phyloP scores from a whole-genome alignment of 257 asterid species.

The Salvia hispanica region DNA sequence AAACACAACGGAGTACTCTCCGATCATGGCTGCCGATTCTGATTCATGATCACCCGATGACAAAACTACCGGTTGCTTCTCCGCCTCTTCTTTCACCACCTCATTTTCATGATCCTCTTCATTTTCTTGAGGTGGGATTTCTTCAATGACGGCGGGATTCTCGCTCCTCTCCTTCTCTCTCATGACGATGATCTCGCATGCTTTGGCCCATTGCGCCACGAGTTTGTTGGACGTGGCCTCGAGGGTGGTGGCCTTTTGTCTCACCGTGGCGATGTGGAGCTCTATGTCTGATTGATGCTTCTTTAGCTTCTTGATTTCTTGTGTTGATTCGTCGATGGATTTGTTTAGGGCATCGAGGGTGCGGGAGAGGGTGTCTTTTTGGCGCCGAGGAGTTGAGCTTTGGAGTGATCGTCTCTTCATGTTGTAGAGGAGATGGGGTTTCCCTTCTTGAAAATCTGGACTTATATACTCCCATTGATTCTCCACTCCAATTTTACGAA shows the following conservation, averaged over 20 bases:
- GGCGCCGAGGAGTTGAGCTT: not conserved
- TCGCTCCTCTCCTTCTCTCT: too few species aligned
- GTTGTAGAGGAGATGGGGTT: constrained; percentile 43
- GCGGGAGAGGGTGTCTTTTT: not conserved
- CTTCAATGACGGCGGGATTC: too few species aligned
- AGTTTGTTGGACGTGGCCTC: constrained; percentile 25
- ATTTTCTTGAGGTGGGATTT: too few species aligned
- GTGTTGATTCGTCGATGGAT: constrained; percentile 22
- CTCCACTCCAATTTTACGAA: constrained; percentile 55
- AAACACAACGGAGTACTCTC: constrained; percentile 16
- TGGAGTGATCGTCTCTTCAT: constrained; percentile 43
- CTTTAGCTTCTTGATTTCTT: constrained; percentile 43
- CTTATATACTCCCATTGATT: constrained; percentile 60
- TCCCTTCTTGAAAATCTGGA: constrained; percentile 52
- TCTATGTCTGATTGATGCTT: constrained; percentile 35
- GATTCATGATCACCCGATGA: too few species aligned
- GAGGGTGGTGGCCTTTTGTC: constrained; percentile 1
- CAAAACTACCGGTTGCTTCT: not conserved
- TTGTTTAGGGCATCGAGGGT: constrained; percentile 25
- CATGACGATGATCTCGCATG: constrained; percentile 4
- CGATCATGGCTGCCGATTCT: not conserved
- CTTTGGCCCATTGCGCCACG: constrained; percentile 31
- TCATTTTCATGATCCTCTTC: not conserved
- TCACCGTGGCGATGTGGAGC: constrained; percentile 25
- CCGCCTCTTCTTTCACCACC: not conserved